Evolutionary conservation across 2,329 filamentous ascomycete species (phyloP).

Genomic region (Claviceps sp.): DNA sequence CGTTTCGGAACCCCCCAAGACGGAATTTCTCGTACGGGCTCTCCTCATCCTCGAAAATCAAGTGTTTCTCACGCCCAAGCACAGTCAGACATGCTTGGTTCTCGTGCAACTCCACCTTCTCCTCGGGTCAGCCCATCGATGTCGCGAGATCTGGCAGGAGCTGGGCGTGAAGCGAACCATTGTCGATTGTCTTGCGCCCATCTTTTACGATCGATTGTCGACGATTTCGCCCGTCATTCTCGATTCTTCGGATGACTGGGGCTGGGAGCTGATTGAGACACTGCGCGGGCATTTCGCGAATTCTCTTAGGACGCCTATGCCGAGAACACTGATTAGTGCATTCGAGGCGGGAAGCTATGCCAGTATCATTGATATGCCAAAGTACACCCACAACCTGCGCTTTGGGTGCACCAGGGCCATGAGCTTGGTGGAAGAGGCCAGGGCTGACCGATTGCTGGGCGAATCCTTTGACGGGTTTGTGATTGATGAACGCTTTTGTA

Average conservation of each 20-base stretch:
- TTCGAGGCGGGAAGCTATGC: constrained; percentile 37
- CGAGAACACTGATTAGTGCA: constrained; percentile 27
- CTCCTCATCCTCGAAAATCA: constrained; percentile 36
- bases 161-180: constrained; percentile 44
- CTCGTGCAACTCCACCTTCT: constrained; percentile 38
- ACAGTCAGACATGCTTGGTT: constrained; percentile 33
- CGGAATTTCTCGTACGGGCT: constrained; percentile 31
- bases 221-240: constrained; percentile 32
- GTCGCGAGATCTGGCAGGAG: constrained; percentile 33
- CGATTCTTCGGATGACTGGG: constrained; percentile 17
- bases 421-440: constrained; percentile 36
- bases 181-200: constrained; percentile 39
- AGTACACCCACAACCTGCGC: constrained; percentile 29
- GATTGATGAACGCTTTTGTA: constrained; percentile 33
- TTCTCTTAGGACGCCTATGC: constrained; percentile 33
- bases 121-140: constrained; percentile 34
- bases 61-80: constrained; percentile 28
- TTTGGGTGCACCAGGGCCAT: constrained; percentile 39
- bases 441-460: constrained; percentile 30
- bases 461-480: constrained; percentile 27
- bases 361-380: constrained; percentile 33
- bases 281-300: constrained; percentile 31
- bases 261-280: constrained; percentile 25
- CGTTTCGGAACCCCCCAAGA: constrained; percentile 8
- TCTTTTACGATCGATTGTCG: constrained; percentile 42